These are phyloP conservation scores for Exutisphaerella laricina DNA, from an alignment of 2,329 filamentous ascomycete genomes.

Conservation along the genomic window DNA sequence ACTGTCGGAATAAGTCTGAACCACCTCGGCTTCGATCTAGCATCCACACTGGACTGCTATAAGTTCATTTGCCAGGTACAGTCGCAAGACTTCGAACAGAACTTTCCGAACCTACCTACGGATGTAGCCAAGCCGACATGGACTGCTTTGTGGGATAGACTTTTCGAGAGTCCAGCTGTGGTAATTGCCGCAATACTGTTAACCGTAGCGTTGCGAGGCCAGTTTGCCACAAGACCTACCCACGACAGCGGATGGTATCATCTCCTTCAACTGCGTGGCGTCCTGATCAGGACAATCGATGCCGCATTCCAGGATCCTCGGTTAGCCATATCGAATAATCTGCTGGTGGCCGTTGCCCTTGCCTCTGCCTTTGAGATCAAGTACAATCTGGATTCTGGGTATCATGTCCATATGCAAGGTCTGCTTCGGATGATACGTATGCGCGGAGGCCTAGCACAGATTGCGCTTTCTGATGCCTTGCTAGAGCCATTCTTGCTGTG, in stretches of 20 bases:
- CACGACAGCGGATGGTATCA: slow-evolving; percentile 1
- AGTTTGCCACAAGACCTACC: neutral
- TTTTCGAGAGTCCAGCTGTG: slow-evolving; percentile 6
- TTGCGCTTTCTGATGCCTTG: slow-evolving; percentile 7
- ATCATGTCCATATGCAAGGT: slow-evolving; percentile 16
- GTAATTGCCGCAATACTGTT: slow-evolving; percentile 9
- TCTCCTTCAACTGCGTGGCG: slow-evolving; percentile 8
- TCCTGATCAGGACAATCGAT: slow-evolving; percentile 14
- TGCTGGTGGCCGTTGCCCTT: slow-evolving; percentile 14
- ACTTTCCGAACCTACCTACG: neutral
- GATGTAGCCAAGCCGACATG: neutral
- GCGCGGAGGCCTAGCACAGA: slow-evolving; percentile 11
- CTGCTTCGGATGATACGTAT: slow-evolving; percentile 13
- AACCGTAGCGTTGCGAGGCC: neutral
- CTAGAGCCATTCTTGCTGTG: slow-evolving; percentile 8
- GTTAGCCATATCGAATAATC: slow-evolving; percentile 8
- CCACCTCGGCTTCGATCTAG: slow-evolving; percentile 3
- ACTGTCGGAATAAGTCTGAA: slow-evolving; percentile 6
- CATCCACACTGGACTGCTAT: slow-evolving; percentile 3
- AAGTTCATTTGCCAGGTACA: slow-evolving; percentile 7
- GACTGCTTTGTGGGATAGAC: slow-evolving; percentile 1
- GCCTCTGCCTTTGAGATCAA: slow-evolving; percentile 16
- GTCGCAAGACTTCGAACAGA: slow-evolving; percentile 3
- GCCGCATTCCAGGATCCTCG: slow-evolving; percentile 12
- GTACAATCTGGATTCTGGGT: slow-evolving; percentile 6